Conservation (phyloP, 2,329 filamentous ascomycete genomes). For the Beauveria sp. region DNA sequence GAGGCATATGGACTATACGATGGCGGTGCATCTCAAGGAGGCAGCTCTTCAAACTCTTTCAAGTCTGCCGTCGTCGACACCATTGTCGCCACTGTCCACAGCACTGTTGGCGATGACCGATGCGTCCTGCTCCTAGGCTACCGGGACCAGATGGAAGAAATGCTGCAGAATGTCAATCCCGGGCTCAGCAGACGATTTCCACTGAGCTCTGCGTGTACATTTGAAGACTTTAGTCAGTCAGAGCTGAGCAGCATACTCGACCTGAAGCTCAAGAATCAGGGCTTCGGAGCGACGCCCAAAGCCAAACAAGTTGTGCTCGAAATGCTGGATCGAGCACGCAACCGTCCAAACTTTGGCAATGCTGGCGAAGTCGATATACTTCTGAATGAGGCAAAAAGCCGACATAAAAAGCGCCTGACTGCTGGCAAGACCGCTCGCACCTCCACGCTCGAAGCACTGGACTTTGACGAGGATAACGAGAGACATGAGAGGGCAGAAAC, state of each 20-base stretch:
- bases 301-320: slow-evolving; percentile 50
- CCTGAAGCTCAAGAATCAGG: slow-evolving; percentile 52
- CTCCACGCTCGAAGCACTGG: slow-evolving; percentile 66
- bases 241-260: slow-evolving; percentile 54
- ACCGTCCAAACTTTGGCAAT: slow-evolving; percentile 65
- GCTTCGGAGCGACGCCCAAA: slow-evolving; percentile 41
- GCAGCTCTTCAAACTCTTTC: slow-evolving; percentile 30
- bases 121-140: slow-evolving; percentile 68
- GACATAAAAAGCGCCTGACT: slow-evolving; percentile 23
- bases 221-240: slow-evolving; percentile 57
- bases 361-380: slow-evolving; percentile 66
- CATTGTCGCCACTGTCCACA: slow-evolving; percentile 66
- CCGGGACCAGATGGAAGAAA: slow-evolving; percentile 58
- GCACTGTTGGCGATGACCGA: slow-evolving; percentile 60
- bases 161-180: slow-evolving; percentile 69
- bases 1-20: slow-evolving; percentile 64
- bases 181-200: slow-evolving; percentile 61
- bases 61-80: slow-evolving; percentile 64
- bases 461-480: slow-evolving; percentile 60
- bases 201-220: slow-evolving; percentile 53
- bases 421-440: slow-evolving; percentile 23
- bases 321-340: slow-evolving; percentile 52
- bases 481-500: slow-evolving; percentile 32
- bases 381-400: slow-evolving; percentile 46
- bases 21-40: slow-evolving; percentile 20